These are phyloP conservation scores for Saccharomycopsis hybrid DNA, from an alignment of 1,139 yeast species.

Conservation along the genomic window DNA sequence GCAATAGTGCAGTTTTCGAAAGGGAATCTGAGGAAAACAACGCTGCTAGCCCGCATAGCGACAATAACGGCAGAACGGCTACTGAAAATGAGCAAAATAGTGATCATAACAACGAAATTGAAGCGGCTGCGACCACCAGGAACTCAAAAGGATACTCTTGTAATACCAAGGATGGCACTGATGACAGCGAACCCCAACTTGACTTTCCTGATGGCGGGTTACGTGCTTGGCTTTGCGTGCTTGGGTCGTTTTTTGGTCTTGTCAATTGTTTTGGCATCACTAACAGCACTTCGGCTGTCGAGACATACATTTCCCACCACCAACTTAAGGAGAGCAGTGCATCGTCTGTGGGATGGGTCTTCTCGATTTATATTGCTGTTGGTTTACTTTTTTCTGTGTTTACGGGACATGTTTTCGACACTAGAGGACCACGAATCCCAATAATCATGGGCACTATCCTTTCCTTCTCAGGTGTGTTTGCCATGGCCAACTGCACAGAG, in stretches of 20 bases:
- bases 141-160: no score
- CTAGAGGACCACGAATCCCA: slow-evolving; percentile 41
- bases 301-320: slow-evolving; percentile 53
- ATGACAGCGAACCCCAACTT: not conserved
- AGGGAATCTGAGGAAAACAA: no score
- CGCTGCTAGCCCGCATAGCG: no score
- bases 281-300: slow-evolving; percentile 64
- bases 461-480: slow-evolving; percentile 42
- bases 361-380: slow-evolving; percentile 54
- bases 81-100: no score
- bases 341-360: slow-evolving; percentile 63
- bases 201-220: slow-evolving; percentile 18
- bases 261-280: slow-evolving; percentile 58
- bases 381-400: slow-evolving; percentile 52
- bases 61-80: no score
- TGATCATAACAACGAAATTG: no score
- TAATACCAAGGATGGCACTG: not conserved
- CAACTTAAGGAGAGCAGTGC: slow-evolving; percentile 45
- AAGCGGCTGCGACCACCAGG: no score
- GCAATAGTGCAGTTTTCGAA: no score
- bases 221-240: slow-evolving; percentile 31
- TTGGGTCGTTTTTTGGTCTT: slow-evolving; percentile 61
- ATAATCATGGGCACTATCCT: slow-evolving; percentile 39
- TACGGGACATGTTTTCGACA: slow-evolving; percentile 49
- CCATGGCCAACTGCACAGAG: slow-evolving; percentile 41